Percentiles rank a stretch among this genome's conserved stretches.
Conservation (phyloP, 768 basidiomycete species). For the Russula sp. region DNA sequence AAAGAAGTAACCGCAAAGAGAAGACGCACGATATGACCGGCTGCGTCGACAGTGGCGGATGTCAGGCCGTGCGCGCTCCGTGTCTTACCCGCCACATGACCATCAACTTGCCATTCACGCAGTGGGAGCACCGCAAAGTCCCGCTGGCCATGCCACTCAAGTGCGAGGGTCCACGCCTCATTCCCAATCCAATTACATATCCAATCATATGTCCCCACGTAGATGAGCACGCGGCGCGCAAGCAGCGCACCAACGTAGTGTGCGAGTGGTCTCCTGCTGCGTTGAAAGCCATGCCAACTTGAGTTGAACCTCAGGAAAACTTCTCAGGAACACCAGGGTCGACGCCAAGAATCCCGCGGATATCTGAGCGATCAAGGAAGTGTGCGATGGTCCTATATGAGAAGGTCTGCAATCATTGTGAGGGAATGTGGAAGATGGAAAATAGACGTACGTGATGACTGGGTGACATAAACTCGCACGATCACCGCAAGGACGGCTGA, state of each 20-base stretch:
- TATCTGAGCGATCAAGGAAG: constrained; percentile 54
- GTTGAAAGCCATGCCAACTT: constrained; percentile 44
- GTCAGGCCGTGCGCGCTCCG: constrained; percentile 50
- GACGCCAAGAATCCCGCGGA: constrained; percentile 56
- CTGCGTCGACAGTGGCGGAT: constrained; percentile 53
- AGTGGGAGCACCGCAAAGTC: constrained; percentile 39
- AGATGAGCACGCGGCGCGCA: constrained; percentile 48
- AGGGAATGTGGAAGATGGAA: neutral
- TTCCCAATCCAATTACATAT: constrained; percentile 61
- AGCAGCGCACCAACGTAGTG: constrained; percentile 45
- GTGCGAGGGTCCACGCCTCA: constrained; percentile 47
- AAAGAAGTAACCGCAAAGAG: too few relatives aligned
- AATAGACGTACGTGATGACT: constrained; percentile 33
- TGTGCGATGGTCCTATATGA: constrained; percentile 41
- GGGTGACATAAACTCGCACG: constrained; percentile 52
- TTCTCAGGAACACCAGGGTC: constrained; percentile 37
- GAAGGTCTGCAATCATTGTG: neutral
- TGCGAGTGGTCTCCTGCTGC: constrained; percentile 35
- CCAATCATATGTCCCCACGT: constrained; percentile 49
- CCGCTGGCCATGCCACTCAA: constrained; percentile 53
- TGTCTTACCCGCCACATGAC: constrained; percentile 44
- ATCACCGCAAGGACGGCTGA: constrained; percentile 54
- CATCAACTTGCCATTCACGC: constrained; percentile 50
- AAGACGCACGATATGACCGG: constrained; percentile 64
- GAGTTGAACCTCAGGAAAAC: constrained; percentile 34